Conservation (phyloP, 2,329 filamentous ascomycete genomes). For the Ophiostoma australiae region DNA sequence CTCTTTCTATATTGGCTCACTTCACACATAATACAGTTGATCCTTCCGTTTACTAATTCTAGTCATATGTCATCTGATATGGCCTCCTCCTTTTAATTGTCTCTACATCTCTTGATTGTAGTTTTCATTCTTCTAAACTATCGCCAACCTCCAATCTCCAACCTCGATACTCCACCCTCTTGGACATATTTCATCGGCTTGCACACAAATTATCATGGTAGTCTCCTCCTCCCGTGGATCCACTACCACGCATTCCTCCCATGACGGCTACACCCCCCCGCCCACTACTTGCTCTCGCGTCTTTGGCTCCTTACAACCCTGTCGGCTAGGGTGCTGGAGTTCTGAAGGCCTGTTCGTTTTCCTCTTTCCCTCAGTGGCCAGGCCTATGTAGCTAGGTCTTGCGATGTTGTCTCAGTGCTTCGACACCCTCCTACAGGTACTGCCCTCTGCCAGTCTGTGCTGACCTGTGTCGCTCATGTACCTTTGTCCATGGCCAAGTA, state of each 20-base stretch:
- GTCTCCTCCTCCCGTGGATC: conserved; percentile 21
- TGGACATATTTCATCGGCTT: conserved; percentile 7
- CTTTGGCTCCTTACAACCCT: conserved; percentile 6
- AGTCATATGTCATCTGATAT: neutral
- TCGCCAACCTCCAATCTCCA: neutral
- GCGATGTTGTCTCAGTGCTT: neutral
- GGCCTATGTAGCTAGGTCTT: neutral
- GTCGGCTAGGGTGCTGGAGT: neutral
- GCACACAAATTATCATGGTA: neutral
- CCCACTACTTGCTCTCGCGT: conserved; percentile 12
- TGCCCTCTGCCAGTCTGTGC: conserved; percentile 13
- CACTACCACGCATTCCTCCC: conserved; percentile 22
- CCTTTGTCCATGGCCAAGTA: neutral
- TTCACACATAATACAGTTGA: neutral
- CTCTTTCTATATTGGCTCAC: neutral
- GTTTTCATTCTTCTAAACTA: neutral
- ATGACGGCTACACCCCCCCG: conserved; percentile 14
- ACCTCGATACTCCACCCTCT: conserved; percentile 11
- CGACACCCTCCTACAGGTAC: neutral
- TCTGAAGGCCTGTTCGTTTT: neutral
- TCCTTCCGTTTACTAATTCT: neutral
- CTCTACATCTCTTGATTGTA: neutral
- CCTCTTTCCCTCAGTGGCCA: neutral
- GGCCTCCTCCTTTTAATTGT: neutral
- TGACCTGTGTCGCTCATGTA: conserved; percentile 1